Evolutionary conservation across 805 yeast genomes (phyloP), one percentile per base, ranked within the genome.

Genomic region (Candida dendrica): DNA sequence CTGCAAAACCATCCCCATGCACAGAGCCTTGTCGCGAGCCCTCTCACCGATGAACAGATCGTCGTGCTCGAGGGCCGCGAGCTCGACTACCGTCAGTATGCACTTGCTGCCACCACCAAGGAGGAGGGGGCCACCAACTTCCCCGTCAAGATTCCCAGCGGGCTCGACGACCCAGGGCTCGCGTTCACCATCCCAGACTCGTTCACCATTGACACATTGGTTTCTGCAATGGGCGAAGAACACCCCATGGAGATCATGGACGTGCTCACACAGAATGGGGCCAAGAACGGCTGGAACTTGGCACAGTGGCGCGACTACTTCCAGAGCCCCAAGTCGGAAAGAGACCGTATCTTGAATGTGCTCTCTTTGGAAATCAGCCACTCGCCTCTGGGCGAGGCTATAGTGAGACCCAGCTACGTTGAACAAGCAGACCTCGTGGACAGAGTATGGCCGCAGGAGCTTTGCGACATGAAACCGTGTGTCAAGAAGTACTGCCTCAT

Each of bases 221-320:
- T 82, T 0, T 71, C 72, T 5, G 55, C 68, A 11, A 71, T 87
- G 22, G 96, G 95, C 0, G 73, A 63, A 4, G 83, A 79, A 32
- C 63, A 64, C 4, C 72, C 72, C 1, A 73, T 89, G 1, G 95
- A 86, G 42, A 95, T 89, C 2, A 86, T 89, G 91, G 96, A 89
- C 58, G 95, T 87, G 3, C 68, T 84, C 18, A 81, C 95, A 0
- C 96, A 89, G 53, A 81, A 82, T 42, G 73, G 77, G 32, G 55
- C 68, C 11, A 77, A 56, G 35, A 53, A 54, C 14, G 50, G 47
- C 22, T 88, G 95, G 96, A 69, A 73, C 16, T 60, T 88, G 66
- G 72, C 72, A 1, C 69, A 67, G 46, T 89, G 96, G 96, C 64
- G 78, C 42, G 81, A 83, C 31, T 89, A 88, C 59, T 86, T 78